Base-by-base conservation (phyloP, 768 basidiomycete species). In the Cantharellus cinnabarinus region DNA sequence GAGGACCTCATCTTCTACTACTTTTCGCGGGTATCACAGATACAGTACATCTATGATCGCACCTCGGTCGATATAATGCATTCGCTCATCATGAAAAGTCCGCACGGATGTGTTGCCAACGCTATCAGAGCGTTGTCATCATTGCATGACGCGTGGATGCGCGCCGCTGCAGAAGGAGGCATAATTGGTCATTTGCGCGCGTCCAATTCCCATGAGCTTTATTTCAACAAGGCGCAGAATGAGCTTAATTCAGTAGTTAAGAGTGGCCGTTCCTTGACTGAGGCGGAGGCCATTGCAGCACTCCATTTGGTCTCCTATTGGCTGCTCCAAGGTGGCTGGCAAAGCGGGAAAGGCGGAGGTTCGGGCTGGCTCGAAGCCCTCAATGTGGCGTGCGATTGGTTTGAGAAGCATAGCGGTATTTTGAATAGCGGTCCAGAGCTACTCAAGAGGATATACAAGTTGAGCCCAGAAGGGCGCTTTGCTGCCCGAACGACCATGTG, bases 41-140 rank as follows among this genome's bases (percentile, higher is more conserved):
- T 63, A 56, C 63, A 64, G 60, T 64, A 63, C 40, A 42, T 60
- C 2, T 55, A 53, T 50, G 42, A 60, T 61, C 14, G 63, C 50
- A 57, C 57, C 15, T 54, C 62, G 14, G 61, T 61, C 55, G 60
- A 63, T 42, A 58, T 61, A 15, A 57, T 60, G 62, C 62, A 59
- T 65, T 63, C 78, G 75, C 72, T 80, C 58, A 77, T 85, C 59
- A 78, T 42, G 73, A 78, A 65, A 77, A 85, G 57, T 82, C 83
- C 42, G 29, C 76, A 76, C 58, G 85, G 86, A 50, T 77, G 82
- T 2, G 77, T 86, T 50, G 78, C 83, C 3, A 78, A 79, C 67
- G 81, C 85, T 3, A 75, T 86, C 41, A 84, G 81, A 68, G 84
- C 86, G n/a, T 73, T 88, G 54, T 78, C 83, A 50, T 78, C 78